These are phyloP conservation scores for Botrytis squamosa DNA, from an alignment of 2,329 filamentous ascomycete genomes.

Conservation along the genomic window DNA sequence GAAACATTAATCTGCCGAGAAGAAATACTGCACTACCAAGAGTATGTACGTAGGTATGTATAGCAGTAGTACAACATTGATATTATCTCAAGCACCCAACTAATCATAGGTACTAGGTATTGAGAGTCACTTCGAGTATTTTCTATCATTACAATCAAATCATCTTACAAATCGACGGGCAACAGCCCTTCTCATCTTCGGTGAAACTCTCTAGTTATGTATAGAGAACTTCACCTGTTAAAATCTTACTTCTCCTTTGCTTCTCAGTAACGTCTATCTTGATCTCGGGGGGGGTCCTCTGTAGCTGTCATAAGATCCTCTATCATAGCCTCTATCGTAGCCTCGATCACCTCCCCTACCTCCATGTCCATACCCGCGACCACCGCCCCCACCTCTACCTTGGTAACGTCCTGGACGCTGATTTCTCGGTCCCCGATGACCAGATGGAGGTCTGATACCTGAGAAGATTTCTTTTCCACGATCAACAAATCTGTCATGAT, in stretches of 20 bases:
- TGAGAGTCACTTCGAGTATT: background rate
- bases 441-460: constrained; percentile 57
- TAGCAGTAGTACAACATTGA: background rate
- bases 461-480: constrained; percentile 69
- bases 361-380: constrained; percentile 12
- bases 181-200: background rate
- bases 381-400: background rate
- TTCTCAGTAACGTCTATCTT: constrained; percentile 20
- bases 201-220: background rate
- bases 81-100: background rate
- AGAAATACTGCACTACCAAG: background rate
- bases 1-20: background rate
- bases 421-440: constrained; percentile 38
- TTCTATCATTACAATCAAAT: background rate
- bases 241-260: background rate
- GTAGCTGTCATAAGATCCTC: constrained; percentile 16
- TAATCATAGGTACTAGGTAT: background rate
- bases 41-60: background rate
- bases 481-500: constrained; percentile 65
- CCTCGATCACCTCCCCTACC: constrained; percentile 17
- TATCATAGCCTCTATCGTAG: constrained; percentile 19
- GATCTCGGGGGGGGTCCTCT: constrained; percentile 15
- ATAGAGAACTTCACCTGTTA: background rate
- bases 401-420: background rate
- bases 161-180: background rate